These are phyloP conservation scores for Fusarium transvaalense DNA, from an alignment of 2,329 filamentous ascomycete species.

Conservation along the genomic window DNA sequence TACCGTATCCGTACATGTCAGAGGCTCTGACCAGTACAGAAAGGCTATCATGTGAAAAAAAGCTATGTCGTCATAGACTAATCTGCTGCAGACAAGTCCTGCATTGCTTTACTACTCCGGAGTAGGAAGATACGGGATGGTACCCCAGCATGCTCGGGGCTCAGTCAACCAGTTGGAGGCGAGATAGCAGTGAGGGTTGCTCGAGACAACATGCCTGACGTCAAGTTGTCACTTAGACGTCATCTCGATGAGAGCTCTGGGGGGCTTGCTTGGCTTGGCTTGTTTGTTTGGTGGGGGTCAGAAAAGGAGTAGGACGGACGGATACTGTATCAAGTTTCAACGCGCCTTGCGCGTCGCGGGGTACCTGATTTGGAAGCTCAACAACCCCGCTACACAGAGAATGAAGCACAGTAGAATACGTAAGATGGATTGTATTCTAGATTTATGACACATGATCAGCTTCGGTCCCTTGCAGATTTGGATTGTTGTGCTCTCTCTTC, in stretches of 20 bases:
- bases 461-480: constrained; percentile 22
- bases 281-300: constrained; percentile 28
- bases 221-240: constrained; percentile 38
- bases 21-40: constrained; percentile 1
- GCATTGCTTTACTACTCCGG: constrained; percentile 4
- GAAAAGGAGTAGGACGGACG: not conserved
- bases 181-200: constrained; percentile 33
- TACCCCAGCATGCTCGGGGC: constrained; percentile 6
- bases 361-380: constrained; percentile 8
- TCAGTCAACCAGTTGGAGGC: constrained; percentile 12
- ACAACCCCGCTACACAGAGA: not conserved
- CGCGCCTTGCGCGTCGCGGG: constrained; percentile 39
- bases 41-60: constrained; percentile 37
- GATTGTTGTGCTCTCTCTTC: not conserved
- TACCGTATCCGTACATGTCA: constrained; percentile 1
- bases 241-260: constrained; percentile 27
- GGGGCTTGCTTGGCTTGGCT: not conserved
- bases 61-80: constrained; percentile 43
- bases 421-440: not conserved
- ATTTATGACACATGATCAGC: not conserved
- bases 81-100: constrained; percentile 14
- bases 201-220: constrained; percentile 30
- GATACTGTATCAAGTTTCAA: not conserved
- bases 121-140: constrained; percentile 1
- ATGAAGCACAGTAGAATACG: not conserved